These are phyloP conservation scores for Capsicum pubescens DNA, from an alignment of 257 asterid species.

Conservation along the genomic window DNA sequence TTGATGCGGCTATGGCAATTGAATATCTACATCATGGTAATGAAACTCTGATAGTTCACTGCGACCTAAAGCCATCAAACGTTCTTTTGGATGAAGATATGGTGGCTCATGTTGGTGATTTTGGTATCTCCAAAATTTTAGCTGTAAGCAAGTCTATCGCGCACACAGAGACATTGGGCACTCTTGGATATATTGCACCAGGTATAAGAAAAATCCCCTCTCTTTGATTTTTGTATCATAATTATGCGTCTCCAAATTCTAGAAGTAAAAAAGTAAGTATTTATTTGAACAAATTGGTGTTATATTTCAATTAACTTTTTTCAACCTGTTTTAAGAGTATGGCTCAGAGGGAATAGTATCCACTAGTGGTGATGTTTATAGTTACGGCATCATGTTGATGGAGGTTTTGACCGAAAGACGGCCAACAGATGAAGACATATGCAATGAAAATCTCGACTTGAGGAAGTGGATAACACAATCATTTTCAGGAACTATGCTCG, in stretches of 20 bases:
- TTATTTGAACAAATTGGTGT: not conserved
- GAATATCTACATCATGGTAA: conserved; percentile 49
- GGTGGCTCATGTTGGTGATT: conserved; percentile 34
- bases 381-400: conserved; percentile 43
- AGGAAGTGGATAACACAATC: conserved; percentile 38
- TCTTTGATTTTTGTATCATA: not conserved
- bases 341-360: conserved; percentile 46
- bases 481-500: not conserved
- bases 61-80: conserved; percentile 46
- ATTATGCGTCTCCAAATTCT: not conserved
- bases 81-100: conserved; percentile 45
- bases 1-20: conserved; percentile 42
- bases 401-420: conserved; percentile 42
- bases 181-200: conserved; percentile 52
- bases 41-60: conserved; percentile 39
- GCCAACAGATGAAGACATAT: conserved; percentile 39
- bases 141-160: conserved; percentile 11
- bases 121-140: conserved; percentile 46
- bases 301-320: not conserved
- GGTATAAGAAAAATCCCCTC: conserved; percentile 20
- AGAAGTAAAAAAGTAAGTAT: not conserved
- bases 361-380: conserved; percentile 40
- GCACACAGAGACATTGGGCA: conserved; percentile 40
- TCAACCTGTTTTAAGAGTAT: conserved; percentile 22
- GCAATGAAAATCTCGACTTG: conserved; percentile 33